A percentile compares a stretch with the other conserved stretches of the same genome.
Evolutionary conservation across 352 stramenopile species (phyloP).

Genomic region (Pythium biforme): DNA sequence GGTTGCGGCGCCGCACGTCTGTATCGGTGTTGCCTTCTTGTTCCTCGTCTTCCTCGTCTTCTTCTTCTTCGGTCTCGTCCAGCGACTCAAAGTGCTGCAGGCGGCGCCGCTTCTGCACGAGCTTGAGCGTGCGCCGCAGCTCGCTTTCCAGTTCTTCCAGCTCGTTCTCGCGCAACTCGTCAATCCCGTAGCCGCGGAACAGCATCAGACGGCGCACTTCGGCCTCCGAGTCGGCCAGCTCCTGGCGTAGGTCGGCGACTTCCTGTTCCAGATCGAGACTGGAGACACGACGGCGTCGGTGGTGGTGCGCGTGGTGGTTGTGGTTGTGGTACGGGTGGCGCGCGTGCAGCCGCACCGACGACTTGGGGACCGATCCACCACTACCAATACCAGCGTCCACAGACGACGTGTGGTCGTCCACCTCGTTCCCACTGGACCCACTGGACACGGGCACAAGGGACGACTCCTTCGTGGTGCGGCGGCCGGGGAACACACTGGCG

Average conservation of each 20-base stretch:
- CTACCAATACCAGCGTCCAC: background rate
- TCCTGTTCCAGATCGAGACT: constrained; percentile 46
- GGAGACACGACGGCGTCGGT: background rate
- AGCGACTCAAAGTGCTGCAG: constrained; percentile 23
- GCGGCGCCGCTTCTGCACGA: constrained; percentile 39
- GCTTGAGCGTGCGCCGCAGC: constrained; percentile 51
- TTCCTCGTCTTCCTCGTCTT: constrained; percentile 11
- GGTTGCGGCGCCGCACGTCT: background rate
- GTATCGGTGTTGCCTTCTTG: constrained; percentile 1
- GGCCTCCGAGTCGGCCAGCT: constrained; percentile 71
- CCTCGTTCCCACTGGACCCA: too few relatives aligned
- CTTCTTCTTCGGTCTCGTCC: constrained; percentile 27
- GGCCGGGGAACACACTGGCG: constrained; percentile 28
- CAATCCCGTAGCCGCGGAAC: constrained; percentile 73
- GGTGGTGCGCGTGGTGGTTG: background rate
- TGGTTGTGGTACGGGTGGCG: background rate
- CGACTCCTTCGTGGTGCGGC: background rate
- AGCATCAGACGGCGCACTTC: constrained; percentile 77
- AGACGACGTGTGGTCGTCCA: background rate
- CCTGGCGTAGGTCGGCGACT: constrained; percentile 61
- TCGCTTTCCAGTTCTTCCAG: constrained; percentile 56
- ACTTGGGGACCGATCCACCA: too few relatives aligned
- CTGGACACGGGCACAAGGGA: background rate
- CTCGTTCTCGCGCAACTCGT: constrained; percentile 42
- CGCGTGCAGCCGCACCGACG: background rate